Percentiles rank a stretch among this genome's conserved stretches.
Evolutionary conservation across 768 basidiomycete genomes (phyloP).

Genomic region (Naganishia onofrii): DNA sequence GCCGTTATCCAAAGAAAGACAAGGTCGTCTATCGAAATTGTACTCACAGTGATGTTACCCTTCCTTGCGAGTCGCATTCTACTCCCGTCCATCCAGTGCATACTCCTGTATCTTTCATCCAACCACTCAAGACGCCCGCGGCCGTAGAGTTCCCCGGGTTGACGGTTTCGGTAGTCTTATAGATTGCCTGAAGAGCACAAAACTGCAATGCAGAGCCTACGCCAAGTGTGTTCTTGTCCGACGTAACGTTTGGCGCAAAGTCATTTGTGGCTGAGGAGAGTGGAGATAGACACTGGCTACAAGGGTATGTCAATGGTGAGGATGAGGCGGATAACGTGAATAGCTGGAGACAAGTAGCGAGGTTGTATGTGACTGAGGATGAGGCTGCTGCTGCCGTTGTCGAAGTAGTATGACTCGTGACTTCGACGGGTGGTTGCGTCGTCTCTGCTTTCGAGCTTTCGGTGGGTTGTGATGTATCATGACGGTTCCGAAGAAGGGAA

Average conservation of each 20-base stretch:
- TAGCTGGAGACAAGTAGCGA: constrained; percentile 42
- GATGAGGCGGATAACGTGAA: constrained; percentile 38
- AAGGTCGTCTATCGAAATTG: background rate
- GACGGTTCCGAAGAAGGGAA: constrained; percentile 32
- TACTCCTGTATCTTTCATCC: constrained; percentile 40
- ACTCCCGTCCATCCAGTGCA: constrained; percentile 51
- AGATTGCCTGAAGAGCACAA: constrained; percentile 48
- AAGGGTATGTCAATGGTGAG: constrained; percentile 43
- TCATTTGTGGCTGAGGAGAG: constrained; percentile 45
- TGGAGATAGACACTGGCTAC: constrained; percentile 48
- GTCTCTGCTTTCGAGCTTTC: background rate
- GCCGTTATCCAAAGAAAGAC: background rate
- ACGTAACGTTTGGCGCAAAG: constrained; percentile 35
- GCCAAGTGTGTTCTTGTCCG: constrained; percentile 34
- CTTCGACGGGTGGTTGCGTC: background rate
- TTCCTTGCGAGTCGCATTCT: constrained; percentile 44
- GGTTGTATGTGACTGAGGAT: constrained; percentile 32
- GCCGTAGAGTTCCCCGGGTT: background rate
- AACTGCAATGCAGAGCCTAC: constrained; percentile 51
- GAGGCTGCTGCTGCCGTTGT: constrained; percentile 24
- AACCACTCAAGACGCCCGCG: constrained; percentile 26
- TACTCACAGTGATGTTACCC: constrained; percentile 46
- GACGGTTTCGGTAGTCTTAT: constrained; percentile 26
- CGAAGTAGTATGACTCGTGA: constrained; percentile 26
- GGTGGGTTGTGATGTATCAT: constrained; percentile 15